phyloP scores from a whole-genome alignment of 176 grass and related monocot genomes.

The Juncus effusus region DNA sequence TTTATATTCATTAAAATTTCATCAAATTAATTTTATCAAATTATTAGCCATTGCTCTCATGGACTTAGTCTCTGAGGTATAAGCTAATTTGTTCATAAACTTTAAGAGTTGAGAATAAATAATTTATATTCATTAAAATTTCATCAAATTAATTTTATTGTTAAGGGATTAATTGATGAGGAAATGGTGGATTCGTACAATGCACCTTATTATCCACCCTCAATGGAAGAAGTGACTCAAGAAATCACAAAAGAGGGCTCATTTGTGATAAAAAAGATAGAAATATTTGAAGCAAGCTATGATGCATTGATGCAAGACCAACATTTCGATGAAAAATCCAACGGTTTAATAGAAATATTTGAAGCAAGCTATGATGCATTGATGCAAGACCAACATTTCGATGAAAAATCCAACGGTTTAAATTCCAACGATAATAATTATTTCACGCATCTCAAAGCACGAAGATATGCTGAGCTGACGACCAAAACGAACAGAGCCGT shows the following conservation, averaged over 20 bases:
- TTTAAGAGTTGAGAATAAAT: no score
- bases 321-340: background rate
- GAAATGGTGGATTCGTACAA: constrained; percentile 40
- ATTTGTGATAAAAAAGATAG: constrained; percentile 34
- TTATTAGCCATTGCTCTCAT: constrained; percentile 34
- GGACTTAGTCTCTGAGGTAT: constrained; percentile 38
- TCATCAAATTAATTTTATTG: background rate
- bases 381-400: background rate
- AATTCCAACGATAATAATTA: background rate
- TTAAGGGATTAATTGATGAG: constrained; percentile 39
- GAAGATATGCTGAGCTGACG: constrained; percentile 21
- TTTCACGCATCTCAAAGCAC: background rate
- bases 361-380: constrained; percentile 27
- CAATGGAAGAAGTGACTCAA: constrained; percentile 36
- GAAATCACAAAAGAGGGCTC: constrained; percentile 37
- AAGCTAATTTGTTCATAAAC: background rate
- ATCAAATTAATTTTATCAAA: background rate
- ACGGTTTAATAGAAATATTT: constrained; percentile 25
- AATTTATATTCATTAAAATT: background rate
- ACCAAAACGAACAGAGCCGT: constrained; percentile 25
- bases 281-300: constrained; percentile 38
- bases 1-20: background rate
- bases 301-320: background rate
- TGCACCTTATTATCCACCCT: constrained; percentile 46
- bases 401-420: background rate